phyloP scores from a whole-genome alignment of 176 grass and related monocot species.

The Triticum monococcum region DNA sequence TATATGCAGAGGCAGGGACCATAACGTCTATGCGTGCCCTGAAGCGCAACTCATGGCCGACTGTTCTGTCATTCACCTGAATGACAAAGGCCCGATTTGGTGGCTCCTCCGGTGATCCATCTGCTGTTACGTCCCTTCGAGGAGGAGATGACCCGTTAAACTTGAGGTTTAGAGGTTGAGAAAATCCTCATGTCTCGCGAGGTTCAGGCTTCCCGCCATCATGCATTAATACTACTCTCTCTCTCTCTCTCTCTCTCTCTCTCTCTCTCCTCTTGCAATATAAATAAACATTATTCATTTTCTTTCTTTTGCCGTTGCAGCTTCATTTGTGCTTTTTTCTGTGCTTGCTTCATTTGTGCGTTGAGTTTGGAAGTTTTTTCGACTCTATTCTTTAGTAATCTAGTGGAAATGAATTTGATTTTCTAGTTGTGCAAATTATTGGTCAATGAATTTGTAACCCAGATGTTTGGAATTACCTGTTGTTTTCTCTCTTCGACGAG shows the following conservation, averaged over 20 bases:
- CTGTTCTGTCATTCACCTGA: background rate
- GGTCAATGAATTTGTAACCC: no score
- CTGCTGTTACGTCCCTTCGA: background rate
- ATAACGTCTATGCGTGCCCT: background rate
- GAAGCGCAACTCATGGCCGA: background rate
- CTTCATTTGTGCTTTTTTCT: background rate
- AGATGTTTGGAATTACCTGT: no score
- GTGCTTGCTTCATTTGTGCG: background rate
- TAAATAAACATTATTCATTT: no score
- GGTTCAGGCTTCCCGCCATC: background rate
- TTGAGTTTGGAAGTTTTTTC: no score
- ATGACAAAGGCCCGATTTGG: background rate
- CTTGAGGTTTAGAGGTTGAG: background rate
- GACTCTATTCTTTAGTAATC: no score
- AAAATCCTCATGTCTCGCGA: background rate
- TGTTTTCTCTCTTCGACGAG: no score
- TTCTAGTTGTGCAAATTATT: no score
- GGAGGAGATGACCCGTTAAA: background rate
- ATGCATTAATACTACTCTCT: background rate
- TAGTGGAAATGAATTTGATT: no score
- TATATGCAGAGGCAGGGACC: background rate
- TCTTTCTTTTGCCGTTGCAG: background rate
- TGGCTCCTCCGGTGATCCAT: background rate
- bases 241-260: background rate
- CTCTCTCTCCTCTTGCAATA: background rate